A percentile compares a stretch with the other conserved stretches of the same genome.
Conservation (phyloP, 2,329 filamentous ascomycete species). For the Pseudogymnoascus sp. region DNA sequence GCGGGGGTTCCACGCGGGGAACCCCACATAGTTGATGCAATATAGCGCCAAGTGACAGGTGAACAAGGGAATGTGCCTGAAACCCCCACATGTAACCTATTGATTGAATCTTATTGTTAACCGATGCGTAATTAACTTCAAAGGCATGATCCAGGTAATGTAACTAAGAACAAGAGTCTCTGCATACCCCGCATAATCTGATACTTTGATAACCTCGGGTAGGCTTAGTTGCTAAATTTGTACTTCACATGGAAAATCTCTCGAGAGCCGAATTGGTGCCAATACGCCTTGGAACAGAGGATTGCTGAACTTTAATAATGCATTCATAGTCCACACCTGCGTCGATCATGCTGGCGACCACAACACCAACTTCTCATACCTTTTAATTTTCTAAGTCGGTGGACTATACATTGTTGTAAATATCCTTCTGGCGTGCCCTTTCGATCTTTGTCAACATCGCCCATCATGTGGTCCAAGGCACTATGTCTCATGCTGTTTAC, state of each 20-base stretch:
- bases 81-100: neutral
- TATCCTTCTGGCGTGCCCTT: neutral
- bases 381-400: neutral
- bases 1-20: neutral
- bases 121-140: neutral
- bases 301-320: neutral
- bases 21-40: neutral
- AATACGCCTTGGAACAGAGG: neutral
- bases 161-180: neutral
- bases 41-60: neutral
- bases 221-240: neutral
- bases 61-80: neutral
- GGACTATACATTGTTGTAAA: neutral
- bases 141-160: neutral
- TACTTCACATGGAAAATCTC: neutral
- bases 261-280: neutral
- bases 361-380: neutral
- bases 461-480: constrained; percentile 4
- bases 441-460: constrained; percentile 7
- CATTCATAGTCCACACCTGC: neutral
- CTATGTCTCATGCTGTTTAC: neutral
- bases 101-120: neutral
- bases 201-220: constrained; percentile 1
- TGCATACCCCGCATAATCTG: neutral
- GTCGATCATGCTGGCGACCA: constrained; percentile 3